Conservation (phyloP, 2,329 filamentous ascomycete genomes). For the Botrytis aclada region DNA sequence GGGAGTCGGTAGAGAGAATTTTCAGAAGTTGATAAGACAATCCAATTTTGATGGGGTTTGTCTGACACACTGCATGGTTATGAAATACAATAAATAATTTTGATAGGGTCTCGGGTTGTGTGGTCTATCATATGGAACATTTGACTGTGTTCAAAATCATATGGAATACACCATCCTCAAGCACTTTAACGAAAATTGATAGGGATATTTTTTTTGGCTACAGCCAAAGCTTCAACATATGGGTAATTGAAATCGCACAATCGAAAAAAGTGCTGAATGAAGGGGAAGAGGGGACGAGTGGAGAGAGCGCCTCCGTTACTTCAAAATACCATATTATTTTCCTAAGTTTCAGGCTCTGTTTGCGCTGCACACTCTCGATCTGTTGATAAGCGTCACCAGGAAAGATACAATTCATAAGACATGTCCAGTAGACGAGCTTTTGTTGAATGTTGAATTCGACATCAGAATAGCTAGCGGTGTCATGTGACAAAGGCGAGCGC, state of each 20-base stretch:
- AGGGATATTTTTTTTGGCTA: not conserved
- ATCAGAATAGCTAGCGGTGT: not conserved
- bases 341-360: too few relatives aligned
- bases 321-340: too few relatives aligned
- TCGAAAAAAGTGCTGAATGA: not conserved
- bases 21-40: not conserved
- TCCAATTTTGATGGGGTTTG: not conserved
- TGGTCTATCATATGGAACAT: not conserved
- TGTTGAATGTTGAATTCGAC: not conserved
- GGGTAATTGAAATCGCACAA: not conserved
- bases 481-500: not conserved
- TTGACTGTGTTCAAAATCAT: not conserved
- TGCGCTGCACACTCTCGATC: rapidly evolving
- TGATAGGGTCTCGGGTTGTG: rapidly evolving
- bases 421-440: not conserved
- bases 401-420: not conserved
- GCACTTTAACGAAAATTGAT: not conserved
- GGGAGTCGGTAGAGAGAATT: not conserved
- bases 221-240: not conserved
- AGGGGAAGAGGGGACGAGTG: too few relatives aligned
- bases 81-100: rapidly evolving
- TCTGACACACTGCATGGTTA: not conserved
- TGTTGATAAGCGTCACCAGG: not conserved
- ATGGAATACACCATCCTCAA: not conserved
- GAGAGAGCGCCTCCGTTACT: not conserved